Evolutionary conservation across 2,329 filamentous ascomycete genomes (phyloP).

Genomic region (Aspergillus sp.): DNA sequence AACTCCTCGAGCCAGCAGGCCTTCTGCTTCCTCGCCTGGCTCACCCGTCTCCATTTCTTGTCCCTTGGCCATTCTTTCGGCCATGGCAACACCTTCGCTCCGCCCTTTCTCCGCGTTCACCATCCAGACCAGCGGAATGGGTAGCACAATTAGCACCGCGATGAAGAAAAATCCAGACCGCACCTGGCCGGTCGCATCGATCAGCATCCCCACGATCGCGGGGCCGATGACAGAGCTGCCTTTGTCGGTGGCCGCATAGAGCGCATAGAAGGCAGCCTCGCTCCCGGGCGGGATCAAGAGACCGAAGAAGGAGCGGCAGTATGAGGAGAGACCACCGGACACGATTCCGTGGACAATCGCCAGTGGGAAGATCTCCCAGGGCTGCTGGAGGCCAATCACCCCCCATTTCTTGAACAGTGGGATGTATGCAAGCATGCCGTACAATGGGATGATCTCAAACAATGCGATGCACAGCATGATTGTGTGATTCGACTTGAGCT

Average conservation of each 20-base stretch:
- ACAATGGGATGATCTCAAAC: slow-evolving; percentile 88
- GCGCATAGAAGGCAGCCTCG: slow-evolving; percentile 87
- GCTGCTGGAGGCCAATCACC: slow-evolving; percentile 75
- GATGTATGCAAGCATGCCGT: slow-evolving; percentile 80
- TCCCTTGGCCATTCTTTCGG: slow-evolving; percentile 18
- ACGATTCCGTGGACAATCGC: slow-evolving; percentile 85
- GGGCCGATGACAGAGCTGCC: slow-evolving; percentile 87
- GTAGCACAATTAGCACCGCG: slow-evolving; percentile 73
- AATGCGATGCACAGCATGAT: slow-evolving; percentile 82
- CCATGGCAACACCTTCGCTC: slow-evolving; percentile 32
- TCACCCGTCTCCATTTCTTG: slow-evolving; percentile 8
- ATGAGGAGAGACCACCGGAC: slow-evolving; percentile 78
- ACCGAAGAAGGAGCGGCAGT: slow-evolving; percentile 83
- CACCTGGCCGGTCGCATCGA: slow-evolving; percentile 73
- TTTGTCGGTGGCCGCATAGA: slow-evolving; percentile 95
- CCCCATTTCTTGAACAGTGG: slow-evolving; percentile 72
- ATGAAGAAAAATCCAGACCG: slow-evolving; percentile 87
- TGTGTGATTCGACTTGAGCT: slow-evolving; percentile 73
- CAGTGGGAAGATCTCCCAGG: slow-evolving; percentile 91
- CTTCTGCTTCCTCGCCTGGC: slow-evolving; percentile 28
- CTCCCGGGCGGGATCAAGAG: slow-evolving; percentile 86
- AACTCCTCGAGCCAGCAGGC: slow-evolving; percentile 21
- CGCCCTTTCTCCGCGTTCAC: slow-evolving; percentile 51
- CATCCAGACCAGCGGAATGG: slow-evolving; percentile 75
- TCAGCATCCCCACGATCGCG: slow-evolving; percentile 83